Evolutionary conservation across 2,329 filamentous ascomycete genomes (phyloP).

Genomic region (Beauveria medogensis): DNA sequence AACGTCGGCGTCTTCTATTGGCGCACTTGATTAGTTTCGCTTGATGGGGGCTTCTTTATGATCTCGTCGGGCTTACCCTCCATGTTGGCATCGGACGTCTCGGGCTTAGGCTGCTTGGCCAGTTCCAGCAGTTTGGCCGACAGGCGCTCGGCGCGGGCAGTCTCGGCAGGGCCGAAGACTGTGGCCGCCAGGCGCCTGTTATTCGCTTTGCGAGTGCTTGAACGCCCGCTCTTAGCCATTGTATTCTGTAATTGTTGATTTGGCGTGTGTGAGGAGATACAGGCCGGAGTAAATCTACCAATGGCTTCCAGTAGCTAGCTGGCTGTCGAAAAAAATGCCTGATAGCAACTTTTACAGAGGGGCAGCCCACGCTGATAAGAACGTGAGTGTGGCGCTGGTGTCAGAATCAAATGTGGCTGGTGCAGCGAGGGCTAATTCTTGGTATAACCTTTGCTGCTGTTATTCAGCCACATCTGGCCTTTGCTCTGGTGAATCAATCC

Average conservation of each 20-base stretch:
- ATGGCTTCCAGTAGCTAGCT: not conserved
- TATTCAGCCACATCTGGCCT: not conserved
- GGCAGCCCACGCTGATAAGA: constrained; percentile 8
- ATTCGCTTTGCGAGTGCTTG: constrained; percentile 75
- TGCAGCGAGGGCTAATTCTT: not conserved
- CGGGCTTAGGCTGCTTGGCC: constrained; percentile 67
- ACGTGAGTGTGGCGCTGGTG: not conserved
- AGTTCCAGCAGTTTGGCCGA: constrained; percentile 79
- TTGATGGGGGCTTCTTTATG: constrained; percentile 11
- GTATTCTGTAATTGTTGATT: constrained; percentile 18
- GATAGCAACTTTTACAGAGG: constrained; percentile 12
- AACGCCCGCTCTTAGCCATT: constrained; percentile 84
- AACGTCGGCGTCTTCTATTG: constrained; percentile 21
- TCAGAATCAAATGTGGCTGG: not conserved
- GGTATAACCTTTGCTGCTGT: not conserved
- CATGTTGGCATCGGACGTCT: constrained; percentile 42
- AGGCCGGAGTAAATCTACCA: not conserved
- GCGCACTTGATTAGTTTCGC: not conserved
- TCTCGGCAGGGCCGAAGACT: constrained; percentile 77
- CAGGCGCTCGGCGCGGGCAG: constrained; percentile 71
- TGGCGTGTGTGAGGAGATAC: not conserved
- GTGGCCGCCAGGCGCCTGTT: constrained; percentile 69
- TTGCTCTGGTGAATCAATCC: not conserved
- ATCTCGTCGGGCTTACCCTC: constrained; percentile 20
- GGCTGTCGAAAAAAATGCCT: not conserved